A percentile compares a stretch with the other conserved stretches of the same genome.
Conservation (phyloP, 2,329 filamentous ascomycete genomes). For the Eutypella sp. region DNA sequence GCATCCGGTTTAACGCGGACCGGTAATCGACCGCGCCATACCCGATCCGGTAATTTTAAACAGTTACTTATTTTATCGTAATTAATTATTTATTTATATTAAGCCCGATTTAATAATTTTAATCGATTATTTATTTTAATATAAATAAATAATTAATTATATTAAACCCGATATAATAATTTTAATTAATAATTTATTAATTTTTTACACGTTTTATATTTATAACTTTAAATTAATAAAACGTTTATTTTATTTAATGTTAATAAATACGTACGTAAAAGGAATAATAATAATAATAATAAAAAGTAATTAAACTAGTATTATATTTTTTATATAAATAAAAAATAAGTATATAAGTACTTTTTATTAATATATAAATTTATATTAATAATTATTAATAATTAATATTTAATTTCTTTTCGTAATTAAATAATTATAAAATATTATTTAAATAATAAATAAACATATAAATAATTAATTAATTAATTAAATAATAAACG, state of each 20-base stretch:
- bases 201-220: neutral
- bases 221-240: neutral
- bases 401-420: neutral
- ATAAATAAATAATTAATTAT: neutral
- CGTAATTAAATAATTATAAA: neutral
- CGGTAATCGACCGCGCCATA: no score
- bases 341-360: neutral
- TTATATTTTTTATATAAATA: neutral
- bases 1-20: no score
- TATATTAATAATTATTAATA: neutral
- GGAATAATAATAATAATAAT: no score
- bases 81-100: no score
- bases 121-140: neutral
- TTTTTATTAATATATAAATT: neutral
- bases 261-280: no score
- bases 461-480: neutral
- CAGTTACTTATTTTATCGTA: no score
- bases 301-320: neutral
- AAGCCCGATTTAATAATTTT: no score
- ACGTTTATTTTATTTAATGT: neutral
- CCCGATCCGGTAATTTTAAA: no score
- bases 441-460: neutral
- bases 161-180: neutral
- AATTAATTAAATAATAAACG: no score
- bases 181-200: neutral